A percentile compares a stretch with the other conserved stretches of the same genome.
Evolutionary conservation across 306 rosid species (phyloP).

Genomic region (Malus sylvestris): DNA sequence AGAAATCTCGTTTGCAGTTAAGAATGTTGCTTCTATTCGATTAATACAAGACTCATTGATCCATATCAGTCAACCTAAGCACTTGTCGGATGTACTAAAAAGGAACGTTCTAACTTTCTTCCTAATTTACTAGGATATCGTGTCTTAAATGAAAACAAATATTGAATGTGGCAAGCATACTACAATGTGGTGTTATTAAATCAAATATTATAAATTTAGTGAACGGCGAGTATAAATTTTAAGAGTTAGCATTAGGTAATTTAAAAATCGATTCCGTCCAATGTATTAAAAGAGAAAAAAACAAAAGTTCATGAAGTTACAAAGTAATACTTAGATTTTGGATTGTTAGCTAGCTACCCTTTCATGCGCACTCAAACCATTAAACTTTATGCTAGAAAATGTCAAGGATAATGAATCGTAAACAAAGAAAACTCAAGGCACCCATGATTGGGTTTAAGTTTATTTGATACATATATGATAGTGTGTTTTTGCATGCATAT

Average conservation of each 20-base stretch:
- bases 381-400: background rate
- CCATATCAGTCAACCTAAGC: background rate
- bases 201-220: no score
- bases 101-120: background rate
- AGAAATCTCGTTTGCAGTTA: background rate
- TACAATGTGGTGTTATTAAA: no score
- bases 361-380: background rate
- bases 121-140: background rate
- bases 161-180: no score
- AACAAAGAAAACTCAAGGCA: slow-evolving; percentile 8
- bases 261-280: background rate
- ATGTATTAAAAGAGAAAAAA: no score
- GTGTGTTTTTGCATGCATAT: background rate
- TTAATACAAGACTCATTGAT: background rate
- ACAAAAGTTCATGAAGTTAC: background rate
- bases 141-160: no score
- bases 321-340: background rate
- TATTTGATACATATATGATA: background rate
- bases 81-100: background rate
- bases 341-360: background rate
- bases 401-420: background rate
- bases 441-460: background rate
- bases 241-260: background rate
- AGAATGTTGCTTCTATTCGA: background rate
- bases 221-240: background rate